Base-by-base conservation (phyloP, 495 filamentous ascomycete genomes). In the Penicillium taxi region DNA sequence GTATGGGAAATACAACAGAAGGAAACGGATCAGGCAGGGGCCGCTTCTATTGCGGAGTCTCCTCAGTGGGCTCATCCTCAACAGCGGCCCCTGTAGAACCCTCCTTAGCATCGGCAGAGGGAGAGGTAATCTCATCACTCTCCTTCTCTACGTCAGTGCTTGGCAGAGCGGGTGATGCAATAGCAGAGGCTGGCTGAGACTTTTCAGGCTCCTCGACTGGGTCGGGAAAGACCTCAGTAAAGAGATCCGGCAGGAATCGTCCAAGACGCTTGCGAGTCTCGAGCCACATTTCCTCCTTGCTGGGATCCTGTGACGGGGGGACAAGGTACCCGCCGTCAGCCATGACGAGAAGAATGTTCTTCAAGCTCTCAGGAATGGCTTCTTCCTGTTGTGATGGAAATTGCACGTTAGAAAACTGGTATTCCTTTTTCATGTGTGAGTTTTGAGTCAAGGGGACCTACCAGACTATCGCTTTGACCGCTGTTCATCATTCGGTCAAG, bases 331-430 rank as follows among this genome's bases (percentile, higher is more conserved):
- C 89, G 25, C 81, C 86, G 53, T 78, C 87, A 2, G 86, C 77
- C 91, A 99, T 96, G 47, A 99, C 90, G 9, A 96, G 72, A 9
- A 99, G 69, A 35, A 96, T 86, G 44, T 99, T 99, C 63, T 96
- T 99, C 42, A 99, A 64, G 47, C 82, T 87, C 56, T 99, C 93
- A 4, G 88, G 86, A 3, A 99, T 86, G 19, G 91, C 41, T 22
- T 44, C 41, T 34, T 44, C 34, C 82, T 90, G 45, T 37, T 22
- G 5, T 8, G 17, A 13, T 28, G 38, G 16, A 46, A 39, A 32
- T 32, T 32, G 5, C 6, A 36, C 15, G 17, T 39, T 33, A 47
- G 44, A 40, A 15, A 6, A 17, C n/a, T 19, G 26, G 6, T 9
- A 11, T 9, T 30, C 6, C 16, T 35, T 12, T 4, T 20, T n/a